Evolutionary conservation across 306 rosid genomes (phyloP).

Genomic region (Acacia acuminata): DNA sequence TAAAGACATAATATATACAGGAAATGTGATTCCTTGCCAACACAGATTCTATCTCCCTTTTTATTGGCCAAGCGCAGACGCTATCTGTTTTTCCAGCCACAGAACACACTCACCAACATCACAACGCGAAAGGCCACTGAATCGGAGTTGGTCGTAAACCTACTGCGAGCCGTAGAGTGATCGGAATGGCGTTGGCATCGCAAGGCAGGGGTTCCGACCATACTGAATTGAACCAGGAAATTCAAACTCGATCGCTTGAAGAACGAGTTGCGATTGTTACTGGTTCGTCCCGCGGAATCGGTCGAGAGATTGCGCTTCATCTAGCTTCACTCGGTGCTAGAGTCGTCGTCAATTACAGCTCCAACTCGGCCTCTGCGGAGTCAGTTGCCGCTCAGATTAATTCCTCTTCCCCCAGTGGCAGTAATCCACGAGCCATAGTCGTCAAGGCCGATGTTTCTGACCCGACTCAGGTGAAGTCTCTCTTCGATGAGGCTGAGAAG

Average conservation of each 20-base stretch:
- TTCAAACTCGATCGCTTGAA: constrained; percentile 32
- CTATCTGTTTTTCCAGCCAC: background rate
- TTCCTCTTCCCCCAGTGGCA: background rate
- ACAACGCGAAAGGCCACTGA: background rate
- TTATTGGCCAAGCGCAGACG: background rate
- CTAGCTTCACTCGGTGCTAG: constrained; percentile 50
- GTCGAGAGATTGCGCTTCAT: constrained; percentile 53
- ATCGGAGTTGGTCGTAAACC: background rate
- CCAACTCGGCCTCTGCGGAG: constrained; percentile 47
- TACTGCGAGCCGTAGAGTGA: background rate
- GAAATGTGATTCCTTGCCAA: too few relatives aligned
- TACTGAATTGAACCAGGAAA: background rate
- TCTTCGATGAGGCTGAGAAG: constrained; percentile 52
- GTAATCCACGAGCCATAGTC: constrained; percentile 36
- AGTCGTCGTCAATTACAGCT: constrained; percentile 48
- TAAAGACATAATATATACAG: too few relatives aligned
- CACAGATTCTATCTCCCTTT: background rate
- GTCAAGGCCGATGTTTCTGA: constrained; percentile 57
- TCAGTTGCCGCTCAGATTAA: constrained; percentile 40
- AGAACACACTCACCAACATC: background rate
- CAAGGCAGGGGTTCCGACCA: background rate
- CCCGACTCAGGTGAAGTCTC: constrained; percentile 43
- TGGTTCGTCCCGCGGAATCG: constrained; percentile 58
- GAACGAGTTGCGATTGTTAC: constrained; percentile 55
- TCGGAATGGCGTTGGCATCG: background rate